phyloP scores from a whole-genome alignment of 345 rosid genomes.

The Citrus unshiu region DNA sequence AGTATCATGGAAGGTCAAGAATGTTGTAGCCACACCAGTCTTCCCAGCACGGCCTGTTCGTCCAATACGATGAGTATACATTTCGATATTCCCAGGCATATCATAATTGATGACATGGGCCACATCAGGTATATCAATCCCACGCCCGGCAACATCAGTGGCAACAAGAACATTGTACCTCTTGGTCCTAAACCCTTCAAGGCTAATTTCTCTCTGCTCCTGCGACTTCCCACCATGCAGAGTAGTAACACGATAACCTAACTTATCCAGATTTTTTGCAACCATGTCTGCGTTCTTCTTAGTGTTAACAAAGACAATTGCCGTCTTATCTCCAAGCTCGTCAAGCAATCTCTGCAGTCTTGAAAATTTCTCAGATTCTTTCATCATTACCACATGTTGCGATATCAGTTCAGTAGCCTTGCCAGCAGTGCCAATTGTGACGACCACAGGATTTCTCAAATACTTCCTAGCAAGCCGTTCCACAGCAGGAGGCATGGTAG shows the following conservation, averaged over 20 bases:
- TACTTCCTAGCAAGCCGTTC: constrained; percentile 95
- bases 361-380: constrained; percentile 71
- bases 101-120: constrained; percentile 93
- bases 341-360: constrained; percentile 77
- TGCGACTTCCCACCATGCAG: constrained; percentile 95
- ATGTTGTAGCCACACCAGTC: constrained; percentile 89
- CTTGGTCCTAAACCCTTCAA: constrained; percentile 86
- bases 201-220: constrained; percentile 92
- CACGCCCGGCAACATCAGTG: constrained; percentile 94
- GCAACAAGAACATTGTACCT: constrained; percentile 91
- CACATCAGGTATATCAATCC: constrained; percentile 92
- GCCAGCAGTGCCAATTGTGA: constrained; percentile 95
- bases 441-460: constrained; percentile 96
- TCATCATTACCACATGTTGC: constrained; percentile 84
- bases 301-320: constrained; percentile 90
- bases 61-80: constrained; percentile 94
- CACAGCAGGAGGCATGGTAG: constrained; percentile 94
- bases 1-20: constrained; percentile 71
- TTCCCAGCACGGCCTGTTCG: constrained; percentile 98
- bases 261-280: constrained; percentile 85
- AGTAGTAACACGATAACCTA: constrained; percentile 83
- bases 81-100: constrained; percentile 85
- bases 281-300: constrained; percentile 76
- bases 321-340: constrained; percentile 81
- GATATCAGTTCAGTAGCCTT: constrained; percentile 87